phyloP scores from a whole-genome alignment of 192 early-diverging fungal species.

The Entophlyctis luteolus region DNA sequence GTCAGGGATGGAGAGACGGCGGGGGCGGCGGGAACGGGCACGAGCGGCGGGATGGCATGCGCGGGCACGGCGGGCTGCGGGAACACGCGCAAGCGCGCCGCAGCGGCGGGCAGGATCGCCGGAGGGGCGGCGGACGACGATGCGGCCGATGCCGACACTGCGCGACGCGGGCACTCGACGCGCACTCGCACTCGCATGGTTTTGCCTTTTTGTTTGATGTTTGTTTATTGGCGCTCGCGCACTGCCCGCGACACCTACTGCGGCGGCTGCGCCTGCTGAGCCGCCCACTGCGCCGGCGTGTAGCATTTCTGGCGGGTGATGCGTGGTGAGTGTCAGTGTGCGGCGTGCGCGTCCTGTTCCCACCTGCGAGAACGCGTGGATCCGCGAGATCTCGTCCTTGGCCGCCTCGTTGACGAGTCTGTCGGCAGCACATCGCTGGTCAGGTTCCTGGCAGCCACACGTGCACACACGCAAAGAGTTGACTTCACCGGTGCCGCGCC shows the following conservation, averaged over 20 bases:
- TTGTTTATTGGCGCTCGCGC: too few relatives aligned
- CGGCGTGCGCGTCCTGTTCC: neutral
- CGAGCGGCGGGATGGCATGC: neutral
- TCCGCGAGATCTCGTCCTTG: conserved; percentile 72
- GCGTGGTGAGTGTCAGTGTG: neutral
- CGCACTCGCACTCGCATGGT: too few relatives aligned
- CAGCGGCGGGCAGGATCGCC: neutral
- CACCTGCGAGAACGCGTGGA: conserved; percentile 82
- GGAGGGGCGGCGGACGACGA: neutral
- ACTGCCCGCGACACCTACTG: too few relatives aligned
- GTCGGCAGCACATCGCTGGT: neutral
- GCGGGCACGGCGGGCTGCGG: conserved; percentile 18
- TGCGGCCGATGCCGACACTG: neutral
- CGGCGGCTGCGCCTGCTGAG: too few relatives aligned
- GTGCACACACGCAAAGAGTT: neutral
- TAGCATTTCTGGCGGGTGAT: conserved; percentile 54
- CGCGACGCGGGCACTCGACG: too few relatives aligned
- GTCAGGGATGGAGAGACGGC: conserved; percentile 6
- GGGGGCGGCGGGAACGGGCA: neutral
- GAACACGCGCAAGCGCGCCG: neutral
- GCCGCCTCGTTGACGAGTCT: conserved; percentile 74
- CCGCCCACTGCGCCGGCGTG: conserved; percentile 62
- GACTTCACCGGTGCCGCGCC: conserved; percentile 60
- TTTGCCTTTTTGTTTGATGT: too few relatives aligned
- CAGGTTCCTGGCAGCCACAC: conserved; percentile 5